These are phyloP conservation scores for Podospora conica DNA, from an alignment of 495 filamentous ascomycete species.

Conservation along the genomic window DNA sequence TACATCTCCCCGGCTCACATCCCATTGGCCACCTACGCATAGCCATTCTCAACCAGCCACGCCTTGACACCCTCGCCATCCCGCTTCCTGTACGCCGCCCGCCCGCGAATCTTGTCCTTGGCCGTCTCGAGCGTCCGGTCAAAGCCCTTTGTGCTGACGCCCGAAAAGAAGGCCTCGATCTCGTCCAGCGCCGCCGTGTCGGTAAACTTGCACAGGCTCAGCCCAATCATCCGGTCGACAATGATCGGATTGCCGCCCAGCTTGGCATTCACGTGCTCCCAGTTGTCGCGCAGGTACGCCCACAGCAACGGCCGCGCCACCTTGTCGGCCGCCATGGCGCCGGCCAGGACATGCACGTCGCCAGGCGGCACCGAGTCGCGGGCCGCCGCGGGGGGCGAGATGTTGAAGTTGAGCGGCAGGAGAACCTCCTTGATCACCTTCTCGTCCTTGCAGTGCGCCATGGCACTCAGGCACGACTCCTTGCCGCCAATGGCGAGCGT, in stretches of 20 bases:
- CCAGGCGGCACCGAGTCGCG: slow-evolving; percentile 48
- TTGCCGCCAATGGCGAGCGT: slow-evolving; percentile 84
- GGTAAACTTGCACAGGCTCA: slow-evolving; percentile 70
- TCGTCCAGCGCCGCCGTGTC: slow-evolving; percentile 62
- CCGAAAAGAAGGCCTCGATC: slow-evolving; percentile 75
- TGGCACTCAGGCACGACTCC: slow-evolving; percentile 70
- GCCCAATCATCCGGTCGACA: slow-evolving; percentile 77
- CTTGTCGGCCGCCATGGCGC: slow-evolving; percentile 64
- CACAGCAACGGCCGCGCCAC: slow-evolving; percentile 65
- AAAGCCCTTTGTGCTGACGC: slow-evolving; percentile 74
- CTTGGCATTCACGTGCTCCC: slow-evolving; percentile 58
- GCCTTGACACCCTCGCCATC: slow-evolving; percentile 62
- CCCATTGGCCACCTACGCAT: slow-evolving; percentile 7
- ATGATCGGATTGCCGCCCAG: slow-evolving; percentile 74
- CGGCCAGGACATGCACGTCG: slow-evolving; percentile 77
- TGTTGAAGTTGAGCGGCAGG: slow-evolving; percentile 73
- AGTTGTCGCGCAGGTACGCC: slow-evolving; percentile 77
- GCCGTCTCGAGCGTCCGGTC: slow-evolving; percentile 73
- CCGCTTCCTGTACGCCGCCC: slow-evolving; percentile 68
- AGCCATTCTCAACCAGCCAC: slow-evolving; percentile 29
- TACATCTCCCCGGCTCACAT: too few species aligned
- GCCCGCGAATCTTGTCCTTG: slow-evolving; percentile 69
- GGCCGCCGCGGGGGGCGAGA: slow-evolving; percentile 49
- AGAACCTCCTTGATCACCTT: slow-evolving; percentile 65
- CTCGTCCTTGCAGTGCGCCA: slow-evolving; percentile 66